Conservation (phyloP, 192 early-diverging fungal species). For the Coemansia asiatica region DNA sequence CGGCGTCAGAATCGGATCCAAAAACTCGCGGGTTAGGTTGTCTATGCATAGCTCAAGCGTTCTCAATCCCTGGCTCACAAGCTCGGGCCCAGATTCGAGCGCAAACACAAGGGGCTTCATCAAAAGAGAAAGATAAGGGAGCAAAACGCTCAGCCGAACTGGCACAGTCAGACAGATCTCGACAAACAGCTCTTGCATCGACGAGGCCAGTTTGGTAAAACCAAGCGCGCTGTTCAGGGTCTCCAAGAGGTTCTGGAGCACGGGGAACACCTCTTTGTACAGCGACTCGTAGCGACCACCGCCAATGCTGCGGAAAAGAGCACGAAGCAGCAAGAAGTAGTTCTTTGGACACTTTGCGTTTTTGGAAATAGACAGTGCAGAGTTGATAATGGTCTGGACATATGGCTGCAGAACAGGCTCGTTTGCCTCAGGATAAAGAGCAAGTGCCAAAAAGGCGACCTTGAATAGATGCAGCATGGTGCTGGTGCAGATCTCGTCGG, state of each 20-base stretch:
- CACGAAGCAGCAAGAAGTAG: slow-evolving; percentile 89
- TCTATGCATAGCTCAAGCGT: slow-evolving; percentile 98
- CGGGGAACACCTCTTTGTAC: slow-evolving; percentile 93
- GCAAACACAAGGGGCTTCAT: slow-evolving; percentile 97
- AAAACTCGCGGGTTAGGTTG: slow-evolving; percentile 93
- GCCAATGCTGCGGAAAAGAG: slow-evolving; percentile 93
- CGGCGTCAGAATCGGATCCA: slow-evolving; percentile 94
- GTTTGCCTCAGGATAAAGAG: slow-evolving; percentile 86
- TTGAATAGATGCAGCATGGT: slow-evolving; percentile 90
- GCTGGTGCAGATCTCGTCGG: slow-evolving; percentile 50
- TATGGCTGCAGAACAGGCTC: slow-evolving; percentile 93
- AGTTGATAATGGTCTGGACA: slow-evolving; percentile 83
- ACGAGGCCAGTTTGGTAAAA: slow-evolving; percentile 74
- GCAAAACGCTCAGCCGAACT: slow-evolving; percentile 87
- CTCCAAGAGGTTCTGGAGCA: slow-evolving; percentile 89
- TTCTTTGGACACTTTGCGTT: slow-evolving; percentile 85
- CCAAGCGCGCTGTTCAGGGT: slow-evolving; percentile 81
- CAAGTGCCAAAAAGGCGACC: slow-evolving; percentile 90
- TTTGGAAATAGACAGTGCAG: slow-evolving; percentile 78
- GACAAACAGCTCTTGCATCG: slow-evolving; percentile 94
- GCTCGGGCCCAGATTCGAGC: slow-evolving; percentile 84
- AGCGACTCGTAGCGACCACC: slow-evolving; percentile 93
- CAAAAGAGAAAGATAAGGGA: slow-evolving; percentile 89
- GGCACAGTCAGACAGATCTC: slow-evolving; percentile 97
- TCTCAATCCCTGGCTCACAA: slow-evolving; percentile 93